A percentile compares a stretch with the other conserved stretches of the same genome.
Conservation (phyloP, 805 yeast genomes). For the Isabelozyma heimii region DNA sequence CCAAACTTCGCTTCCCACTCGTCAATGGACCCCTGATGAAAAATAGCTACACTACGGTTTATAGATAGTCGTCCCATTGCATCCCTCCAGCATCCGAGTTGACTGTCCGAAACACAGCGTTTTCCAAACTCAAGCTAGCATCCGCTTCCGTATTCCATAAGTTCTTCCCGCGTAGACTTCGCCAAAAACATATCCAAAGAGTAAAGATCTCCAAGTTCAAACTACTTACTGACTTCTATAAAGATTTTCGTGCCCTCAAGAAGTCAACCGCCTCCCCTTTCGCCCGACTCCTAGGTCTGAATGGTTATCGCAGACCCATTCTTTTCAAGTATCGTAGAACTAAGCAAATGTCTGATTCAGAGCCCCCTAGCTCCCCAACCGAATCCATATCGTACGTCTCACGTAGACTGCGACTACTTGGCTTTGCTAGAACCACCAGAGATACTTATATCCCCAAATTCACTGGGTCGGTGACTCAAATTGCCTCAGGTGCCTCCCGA, state of each 20-base stretch:
- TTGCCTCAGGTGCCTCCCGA: slow-evolving; percentile 46
- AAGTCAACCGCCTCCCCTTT: background rate
- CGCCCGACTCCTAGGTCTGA: background rate
- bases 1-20: too few species aligned
- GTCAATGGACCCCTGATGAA: background rate
- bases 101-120: background rate
- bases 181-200: slow-evolving; percentile 2
- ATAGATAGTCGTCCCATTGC: background rate
- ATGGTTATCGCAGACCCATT: background rate
- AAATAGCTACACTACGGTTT: background rate
- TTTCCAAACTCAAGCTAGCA: slow-evolving; percentile 12
- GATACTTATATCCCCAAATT: slow-evolving; percentile 56
- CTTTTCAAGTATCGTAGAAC: background rate
- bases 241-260: slow-evolving; percentile 29
- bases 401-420: slow-evolving; percentile 46
- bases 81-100: background rate
- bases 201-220: slow-evolving; percentile 18
- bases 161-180: slow-evolving; percentile 7
- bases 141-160: slow-evolving; percentile 12
- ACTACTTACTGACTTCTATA: slow-evolving; percentile 27
- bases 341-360: background rate
- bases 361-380: background rate
- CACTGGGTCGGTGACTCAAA: slow-evolving; percentile 45
- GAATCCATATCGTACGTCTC: slow-evolving; percentile 11
- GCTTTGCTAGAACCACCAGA: slow-evolving; percentile 53